Conservation (phyloP, 192 early-diverging fungal species). For the Umbelopsis ramanniana region DNA sequence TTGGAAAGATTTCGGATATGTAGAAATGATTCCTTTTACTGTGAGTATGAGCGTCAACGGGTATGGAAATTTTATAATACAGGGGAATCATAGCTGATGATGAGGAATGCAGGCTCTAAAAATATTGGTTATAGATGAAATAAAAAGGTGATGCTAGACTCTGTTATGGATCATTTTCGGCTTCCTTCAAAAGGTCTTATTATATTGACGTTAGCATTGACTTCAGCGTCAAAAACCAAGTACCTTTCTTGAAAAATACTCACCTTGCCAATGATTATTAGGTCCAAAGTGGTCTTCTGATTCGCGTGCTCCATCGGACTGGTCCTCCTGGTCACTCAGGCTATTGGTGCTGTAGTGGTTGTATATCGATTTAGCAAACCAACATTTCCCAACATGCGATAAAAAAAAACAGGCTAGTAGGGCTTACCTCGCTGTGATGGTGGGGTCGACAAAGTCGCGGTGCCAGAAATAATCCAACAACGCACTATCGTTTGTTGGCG, state of each 20-base stretch:
- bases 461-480: constrained; percentile 15
- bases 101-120: background rate
- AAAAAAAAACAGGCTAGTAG: background rate
- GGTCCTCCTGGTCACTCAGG: background rate
- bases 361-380: background rate
- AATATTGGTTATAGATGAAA: background rate
- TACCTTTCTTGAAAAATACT: background rate
- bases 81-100: background rate
- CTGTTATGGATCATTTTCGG: background rate
- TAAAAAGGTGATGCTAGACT: background rate
- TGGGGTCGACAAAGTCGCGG: background rate
- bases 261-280: constrained; percentile 17
- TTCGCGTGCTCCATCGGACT: background rate
- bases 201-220: background rate
- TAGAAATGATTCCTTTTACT: no score
- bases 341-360: background rate
- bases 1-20: no score
- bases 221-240: background rate
- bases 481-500: constrained; percentile 5
- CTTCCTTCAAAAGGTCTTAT: constrained; percentile 7
- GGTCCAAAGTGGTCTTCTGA: background rate
- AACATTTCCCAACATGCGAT: background rate
- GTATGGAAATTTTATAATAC: background rate
- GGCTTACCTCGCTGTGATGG: background rate
- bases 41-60: no score